Base-by-base conservation (phyloP, 192 early-diverging fungal genomes). In the Umbelopsis sp. region DNA sequence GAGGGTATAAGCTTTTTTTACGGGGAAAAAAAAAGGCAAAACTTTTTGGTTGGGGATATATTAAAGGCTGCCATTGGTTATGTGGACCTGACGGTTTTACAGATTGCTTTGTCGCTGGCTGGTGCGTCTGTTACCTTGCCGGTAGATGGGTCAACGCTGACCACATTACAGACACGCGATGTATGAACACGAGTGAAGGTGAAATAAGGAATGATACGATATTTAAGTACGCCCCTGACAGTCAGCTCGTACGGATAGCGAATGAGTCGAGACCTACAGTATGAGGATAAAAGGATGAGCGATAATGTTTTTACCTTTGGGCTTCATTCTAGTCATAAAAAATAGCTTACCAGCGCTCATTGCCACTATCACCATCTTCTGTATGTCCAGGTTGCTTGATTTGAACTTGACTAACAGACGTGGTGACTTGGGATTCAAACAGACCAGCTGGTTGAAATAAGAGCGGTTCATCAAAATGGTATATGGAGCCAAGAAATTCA, bases 241-340 rank as follows among this genome's bases (percentile, higher is more conserved):
- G 77, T 78, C 30, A 78, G 46, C 33, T 78, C 72, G 55, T 78
- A 78, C 4, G 77, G 77, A 50, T 78, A 74, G 25, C 77, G 48
- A 25, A 78, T 73, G 18, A 78, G 30, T 10, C 67, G 64, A 18
- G 77, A 69, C 76, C 76, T 78, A 64, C 3, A 30, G 27, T 30
- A 30, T 30, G 27, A 3, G 27, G 27, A 30, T 30, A 30, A 30
- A 2, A 30, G 27, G 27, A 30, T 30, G 27, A 30, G 27, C 27
- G 1, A 30, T 30, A 1, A 30, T 30, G 27, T 30, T 2, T 21
- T 48, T 49, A n/a, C n/a, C n/a, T 12, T 46, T 41, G 7, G 1
- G 20, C 0, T n/a, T 64, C 27, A 69, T 37, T 16, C 16, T 46
- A 52, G 27, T 45, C 25, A n/a, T 47, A 11, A 1, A 12, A 1